Evolutionary conservation across 345 rosid species (phyloP).

Genomic region (Gossypium australe): DNA sequence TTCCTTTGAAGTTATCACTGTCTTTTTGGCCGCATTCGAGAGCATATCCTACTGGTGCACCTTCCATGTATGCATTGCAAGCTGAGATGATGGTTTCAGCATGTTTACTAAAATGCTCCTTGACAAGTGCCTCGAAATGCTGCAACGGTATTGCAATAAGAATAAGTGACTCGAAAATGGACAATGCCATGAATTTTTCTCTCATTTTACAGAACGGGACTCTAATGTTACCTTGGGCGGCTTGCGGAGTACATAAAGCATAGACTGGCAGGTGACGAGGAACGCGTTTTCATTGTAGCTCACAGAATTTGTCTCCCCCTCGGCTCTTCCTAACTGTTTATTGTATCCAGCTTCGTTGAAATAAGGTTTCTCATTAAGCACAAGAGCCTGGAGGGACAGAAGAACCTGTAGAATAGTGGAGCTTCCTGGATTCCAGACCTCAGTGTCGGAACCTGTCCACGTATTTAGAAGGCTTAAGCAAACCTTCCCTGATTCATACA

Average conservation of each 20-base stretch:
- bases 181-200: no score
- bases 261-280: constrained; percentile 80
- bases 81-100: constrained; percentile 43
- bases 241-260: constrained; percentile 59
- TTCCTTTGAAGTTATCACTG: constrained; percentile 32
- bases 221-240: constrained; percentile 67
- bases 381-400: constrained; percentile 92
- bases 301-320: constrained; percentile 89
- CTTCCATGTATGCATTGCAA: constrained; percentile 77
- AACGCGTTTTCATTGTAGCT: constrained; percentile 84
- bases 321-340: constrained; percentile 68
- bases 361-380: constrained; percentile 94
- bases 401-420: constrained; percentile 89
- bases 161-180: no score
- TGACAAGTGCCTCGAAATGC: constrained; percentile 77
- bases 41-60: constrained; percentile 52
- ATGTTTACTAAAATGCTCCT: constrained; percentile 57
- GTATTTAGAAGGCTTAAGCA: constrained; percentile 92
- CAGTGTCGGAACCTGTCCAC: constrained; percentile 83
- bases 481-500: constrained; percentile 86
- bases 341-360: constrained; percentile 96
- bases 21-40: constrained; percentile 16
- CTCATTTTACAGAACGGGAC: no score
- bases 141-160: constrained; percentile 26
- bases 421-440: constrained; percentile 79